Evolutionary conservation across 148 eudicot species (phyloP), one percentile per base, ranked within the genome.

Genomic region (Arctostaphylos glauca): DNA sequence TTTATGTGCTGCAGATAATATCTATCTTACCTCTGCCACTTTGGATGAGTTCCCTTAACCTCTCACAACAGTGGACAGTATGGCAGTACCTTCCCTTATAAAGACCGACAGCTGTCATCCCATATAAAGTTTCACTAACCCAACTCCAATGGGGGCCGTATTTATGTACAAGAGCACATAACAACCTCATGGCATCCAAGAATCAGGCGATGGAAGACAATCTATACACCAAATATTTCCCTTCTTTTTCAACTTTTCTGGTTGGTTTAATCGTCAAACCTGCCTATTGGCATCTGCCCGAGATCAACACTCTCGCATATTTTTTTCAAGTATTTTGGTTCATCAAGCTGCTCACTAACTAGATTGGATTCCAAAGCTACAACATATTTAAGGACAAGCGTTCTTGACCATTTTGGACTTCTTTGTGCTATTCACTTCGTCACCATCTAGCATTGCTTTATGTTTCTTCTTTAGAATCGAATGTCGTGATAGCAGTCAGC

Each of bases 71-170:
- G 80, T 93, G 89, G 44, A 85, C 88, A 80, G 95, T 94, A 91
- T 96, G 96, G 83, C 98, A 94, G 87, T 85, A 88, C 74, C 97
- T 90, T 85, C 99, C 99, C 81, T 94, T 88, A 82, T 91, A 92
- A 87, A 60, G 84, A n/a, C 99, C 99, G 56, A 98, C 99, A 83
- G 93, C 95, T 44, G 91, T 81, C 93, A 94, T 93, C 48, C 93
- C 96, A 88, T 93, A 91, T 68, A 97, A 84, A 50, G 87, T 82
- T 78, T 97, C 99, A 87, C 98, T 97, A 55, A 89, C 97, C 85
- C 94, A 91, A 87, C 90, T 89, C 99, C 99, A 97, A 84, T 94
- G 89, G 10, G 96, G 88, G 53, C 96, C 98, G 87, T 93, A 97
- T 86, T 97, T 95, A 31, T 31, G 97, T 41, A 97, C 94, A 86